Conservation (phyloP, 306 rosid genomes). For the Vachellia pachyceras region DNA sequence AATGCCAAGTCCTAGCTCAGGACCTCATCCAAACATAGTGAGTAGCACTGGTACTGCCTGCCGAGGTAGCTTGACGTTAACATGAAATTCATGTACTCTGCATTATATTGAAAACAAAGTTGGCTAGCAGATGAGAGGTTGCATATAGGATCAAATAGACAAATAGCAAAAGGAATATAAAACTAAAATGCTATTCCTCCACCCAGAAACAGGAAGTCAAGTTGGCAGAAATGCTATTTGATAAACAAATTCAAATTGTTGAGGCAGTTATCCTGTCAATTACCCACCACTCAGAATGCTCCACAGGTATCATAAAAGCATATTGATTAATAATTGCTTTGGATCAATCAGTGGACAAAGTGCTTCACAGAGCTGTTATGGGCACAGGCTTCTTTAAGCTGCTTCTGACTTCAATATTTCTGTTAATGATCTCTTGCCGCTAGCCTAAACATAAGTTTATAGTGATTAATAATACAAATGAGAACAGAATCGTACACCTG, state of each 20-base stretch:
- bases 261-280: constrained; percentile 7
- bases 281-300: constrained; percentile 39
- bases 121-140: background rate
- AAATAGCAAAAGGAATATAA: constrained; percentile 26
- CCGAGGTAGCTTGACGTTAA: background rate
- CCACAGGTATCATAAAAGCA: constrained; percentile 2
- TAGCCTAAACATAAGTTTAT: background rate
- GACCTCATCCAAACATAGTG: no score
- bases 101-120: background rate
- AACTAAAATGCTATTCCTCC: constrained; percentile 30
- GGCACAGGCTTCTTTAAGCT: constrained; percentile 32
- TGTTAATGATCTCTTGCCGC: background rate
- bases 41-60: no score
- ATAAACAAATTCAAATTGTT: constrained; percentile 38
- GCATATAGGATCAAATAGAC: constrained; percentile 31
- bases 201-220: constrained; percentile 28
- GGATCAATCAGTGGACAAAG: constrained; percentile 27
- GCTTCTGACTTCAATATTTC: background rate
- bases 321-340: constrained; percentile 10
- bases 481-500: background rate
- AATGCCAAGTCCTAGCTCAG: no score
- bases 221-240: constrained; percentile 29
- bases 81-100: background rate
- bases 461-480: background rate
- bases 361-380: constrained; percentile 21